phyloP scores from a whole-genome alignment of 768 basidiomycete genomes.

The Lactarius evosmus region DNA sequence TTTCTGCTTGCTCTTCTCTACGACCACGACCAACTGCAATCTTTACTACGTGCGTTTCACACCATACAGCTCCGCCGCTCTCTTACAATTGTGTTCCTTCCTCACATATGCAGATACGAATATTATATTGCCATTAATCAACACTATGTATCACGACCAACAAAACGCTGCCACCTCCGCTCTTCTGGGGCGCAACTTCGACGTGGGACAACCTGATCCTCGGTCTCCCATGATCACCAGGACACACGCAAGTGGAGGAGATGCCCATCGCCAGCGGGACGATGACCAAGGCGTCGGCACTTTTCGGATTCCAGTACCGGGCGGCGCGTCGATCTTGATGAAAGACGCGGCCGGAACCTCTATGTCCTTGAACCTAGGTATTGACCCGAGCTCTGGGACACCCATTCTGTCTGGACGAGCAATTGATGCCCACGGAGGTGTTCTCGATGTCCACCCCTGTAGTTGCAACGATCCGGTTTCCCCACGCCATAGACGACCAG shows the following conservation, averaged over 20 bases:
- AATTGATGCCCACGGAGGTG: slow-evolving; percentile 7
- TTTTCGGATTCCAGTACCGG: slow-evolving; percentile 6
- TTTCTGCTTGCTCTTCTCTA: not conserved
- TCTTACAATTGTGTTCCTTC: not conserved
- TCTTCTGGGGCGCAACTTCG: not conserved
- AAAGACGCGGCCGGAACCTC: slow-evolving; percentile 11
- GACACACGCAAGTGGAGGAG: not conserved
- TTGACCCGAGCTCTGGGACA: slow-evolving; percentile 17
- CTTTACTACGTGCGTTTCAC: not conserved
- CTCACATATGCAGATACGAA: slow-evolving; percentile 2
- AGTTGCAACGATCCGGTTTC: slow-evolving; percentile 12
- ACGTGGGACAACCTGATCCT: not conserved
- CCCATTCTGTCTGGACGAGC: slow-evolving; percentile 21
- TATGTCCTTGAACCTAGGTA: slow-evolving; percentile 19
- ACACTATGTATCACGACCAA: slow-evolving; percentile 5
- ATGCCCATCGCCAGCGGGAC: not conserved
- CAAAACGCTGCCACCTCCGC: not conserved
- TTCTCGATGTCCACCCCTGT: slow-evolving; percentile 19
- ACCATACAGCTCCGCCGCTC: too few species aligned
- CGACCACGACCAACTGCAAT: not conserved
- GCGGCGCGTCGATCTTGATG: slow-evolving; percentile 17
- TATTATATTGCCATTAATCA: not conserved
- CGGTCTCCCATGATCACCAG: not conserved
- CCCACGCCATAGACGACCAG: slow-evolving; percentile 3
- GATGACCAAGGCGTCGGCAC: not conserved